Base-by-base conservation (phyloP, 441 rosid genomes). In the Viola pubescens region DNA sequence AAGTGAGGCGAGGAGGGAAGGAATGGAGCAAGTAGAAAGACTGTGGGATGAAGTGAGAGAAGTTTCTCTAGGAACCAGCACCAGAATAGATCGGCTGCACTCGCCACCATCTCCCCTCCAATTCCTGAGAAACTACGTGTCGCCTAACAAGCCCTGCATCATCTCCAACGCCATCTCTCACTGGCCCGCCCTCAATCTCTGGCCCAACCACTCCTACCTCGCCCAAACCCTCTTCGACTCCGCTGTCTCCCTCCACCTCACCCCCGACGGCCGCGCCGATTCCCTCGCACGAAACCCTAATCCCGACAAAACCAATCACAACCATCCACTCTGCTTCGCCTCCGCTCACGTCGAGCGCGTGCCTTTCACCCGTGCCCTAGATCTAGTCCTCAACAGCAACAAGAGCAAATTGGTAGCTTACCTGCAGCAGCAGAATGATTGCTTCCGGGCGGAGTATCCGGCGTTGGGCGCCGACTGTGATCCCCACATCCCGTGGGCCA, bases 21-120 rank as follows among this genome's bases (percentile, higher is more conserved):
- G 4, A 1, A 60, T 61, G 76, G 59, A 45, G 45, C 70, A 67
- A 59, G 70, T 75, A 59, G 75, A 74, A 44, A 54, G 58, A 9
- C 58, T 88, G n/a, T 88, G 94, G 92, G 73, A 73, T 47, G 96
- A 88, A 69, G 83, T 81, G 44, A 82, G 98, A 49, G 92, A 85
- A 58, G 62, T 91, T 6, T 77, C 71, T 63, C 61, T 80, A 4
- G 87, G 87, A 45, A 79, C 63, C 38, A 68, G 67, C 56, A 47
- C 69, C 48, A 49, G 54, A 50, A 65, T 86, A 10, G 80, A 81
- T 13, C 78, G 71, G 16, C 75, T 91, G 8, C 49, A 70, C 4
- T 70, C 81, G 4, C 69, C 87, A 0, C 96, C 96, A 12, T 54
- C 84, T 14, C 84, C 96, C 0, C 71, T 88, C 9, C 69, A 74